These are phyloP conservation scores for Fusarium globosum DNA, from an alignment of 2,329 filamentous ascomycete genomes.

Conservation along the genomic window DNA sequence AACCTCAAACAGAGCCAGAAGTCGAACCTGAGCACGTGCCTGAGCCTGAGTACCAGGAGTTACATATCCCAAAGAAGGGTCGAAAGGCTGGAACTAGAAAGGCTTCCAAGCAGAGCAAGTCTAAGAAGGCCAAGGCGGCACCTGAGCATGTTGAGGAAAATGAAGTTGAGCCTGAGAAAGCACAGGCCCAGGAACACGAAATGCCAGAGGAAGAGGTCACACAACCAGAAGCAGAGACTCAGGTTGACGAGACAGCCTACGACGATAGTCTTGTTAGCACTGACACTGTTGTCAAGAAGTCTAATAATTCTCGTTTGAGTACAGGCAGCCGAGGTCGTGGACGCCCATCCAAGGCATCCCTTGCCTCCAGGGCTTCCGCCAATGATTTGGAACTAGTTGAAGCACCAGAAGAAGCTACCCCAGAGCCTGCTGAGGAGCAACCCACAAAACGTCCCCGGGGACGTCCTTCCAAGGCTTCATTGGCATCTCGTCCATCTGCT, in stretches of 20 bases:
- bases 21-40: slow-evolving; percentile 14
- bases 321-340: slow-evolving; percentile 45
- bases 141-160: slow-evolving; percentile 41
- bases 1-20: slow-evolving; percentile 26
- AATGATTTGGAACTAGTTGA: slow-evolving; percentile 42
- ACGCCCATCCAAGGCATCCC: slow-evolving; percentile 47
- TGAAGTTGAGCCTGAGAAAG: slow-evolving; percentile 26
- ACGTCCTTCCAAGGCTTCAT: slow-evolving; percentile 48
- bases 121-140: slow-evolving; percentile 56
- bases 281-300: slow-evolving; percentile 55
- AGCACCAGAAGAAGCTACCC: slow-evolving; percentile 19
- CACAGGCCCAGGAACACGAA: slow-evolving; percentile 7
- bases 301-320: slow-evolving; percentile 32
- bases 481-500: slow-evolving; percentile 40
- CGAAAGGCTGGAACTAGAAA: slow-evolving; percentile 64
- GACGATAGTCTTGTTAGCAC: slow-evolving; percentile 56
- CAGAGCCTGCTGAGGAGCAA: slow-evolving; percentile 19
- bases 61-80: slow-evolving; percentile 64
- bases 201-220: slow-evolving; percentile 2
- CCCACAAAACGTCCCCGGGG: slow-evolving; percentile 47
- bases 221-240: slow-evolving; percentile 21
- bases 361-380: slow-evolving; percentile 42
- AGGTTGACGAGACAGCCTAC: slow-evolving; percentile 45
- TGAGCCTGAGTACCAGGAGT: slow-evolving; percentile 46
- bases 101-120: slow-evolving; percentile 62